These are phyloP conservation scores for Pontederia paniculata DNA, from an alignment of 176 grass and related monocot species.

Conservation along the genomic window DNA sequence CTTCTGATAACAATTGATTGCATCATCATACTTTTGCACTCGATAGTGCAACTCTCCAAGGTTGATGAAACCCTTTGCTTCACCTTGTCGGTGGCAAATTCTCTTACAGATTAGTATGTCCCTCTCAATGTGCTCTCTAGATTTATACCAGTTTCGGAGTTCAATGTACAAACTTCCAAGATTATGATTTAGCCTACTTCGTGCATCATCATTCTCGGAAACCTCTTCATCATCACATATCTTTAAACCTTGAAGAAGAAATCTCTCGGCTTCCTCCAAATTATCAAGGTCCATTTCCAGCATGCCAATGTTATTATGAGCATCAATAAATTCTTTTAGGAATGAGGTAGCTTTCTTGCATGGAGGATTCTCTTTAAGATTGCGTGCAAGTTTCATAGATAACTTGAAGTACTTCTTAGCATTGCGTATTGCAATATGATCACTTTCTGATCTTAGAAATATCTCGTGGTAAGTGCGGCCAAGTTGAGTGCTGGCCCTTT, in stretches of 20 bases:
- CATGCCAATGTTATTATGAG: conserved; percentile 93
- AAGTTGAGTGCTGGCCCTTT: conserved; percentile 85
- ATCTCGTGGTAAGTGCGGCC: conserved; percentile 86
- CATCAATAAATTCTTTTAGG: conserved; percentile 83
- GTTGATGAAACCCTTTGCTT: conserved; percentile 91
- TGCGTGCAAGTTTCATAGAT: conserved; percentile 48
- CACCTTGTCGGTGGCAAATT: conserved; percentile 73
- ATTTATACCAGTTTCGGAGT: conserved; percentile 55
- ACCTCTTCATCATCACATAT: conserved; percentile 96
- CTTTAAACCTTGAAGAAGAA: conserved; percentile 55
- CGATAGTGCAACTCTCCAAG: conserved; percentile 54
- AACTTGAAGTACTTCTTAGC: conserved; percentile 85
- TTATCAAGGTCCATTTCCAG: conserved; percentile 85
- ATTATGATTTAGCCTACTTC: conserved; percentile 84
- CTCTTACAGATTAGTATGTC: conserved; percentile 77
- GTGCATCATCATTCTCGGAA: conserved; percentile 59
- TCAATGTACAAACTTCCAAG: conserved; percentile 77
- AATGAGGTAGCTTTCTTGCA: conserved; percentile 27
- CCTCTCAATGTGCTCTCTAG: conserved; percentile 50
- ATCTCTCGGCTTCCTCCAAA: conserved; percentile 60
- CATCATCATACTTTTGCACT: conserved; percentile 46
- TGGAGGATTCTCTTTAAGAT: conserved; percentile 39
- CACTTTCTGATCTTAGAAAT: conserved; percentile 55
- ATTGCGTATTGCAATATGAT: conserved; percentile 62
- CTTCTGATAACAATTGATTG: conserved; percentile 65